Conservation (phyloP, 352 stramenopile species). For the Phytophthora lateralis region DNA sequence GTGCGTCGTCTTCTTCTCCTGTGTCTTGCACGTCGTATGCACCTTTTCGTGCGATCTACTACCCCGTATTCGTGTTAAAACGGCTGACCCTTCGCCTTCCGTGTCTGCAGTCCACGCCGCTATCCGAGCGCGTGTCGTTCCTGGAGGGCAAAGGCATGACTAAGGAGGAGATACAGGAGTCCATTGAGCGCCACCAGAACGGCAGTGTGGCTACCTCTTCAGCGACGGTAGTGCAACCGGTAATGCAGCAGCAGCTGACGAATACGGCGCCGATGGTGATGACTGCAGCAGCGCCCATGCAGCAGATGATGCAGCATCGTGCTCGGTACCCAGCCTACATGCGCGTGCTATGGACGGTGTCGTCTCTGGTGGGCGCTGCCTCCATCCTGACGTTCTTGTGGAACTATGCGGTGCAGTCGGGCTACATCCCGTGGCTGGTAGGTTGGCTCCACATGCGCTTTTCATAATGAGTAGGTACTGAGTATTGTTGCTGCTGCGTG, state of each 20-base stretch:
- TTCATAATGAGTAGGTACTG: background rate
- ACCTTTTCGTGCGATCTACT: background rate
- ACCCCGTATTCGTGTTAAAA: background rate
- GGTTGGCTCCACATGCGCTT: constrained; percentile 4
- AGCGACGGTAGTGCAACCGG: background rate
- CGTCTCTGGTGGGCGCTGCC: constrained; percentile 69
- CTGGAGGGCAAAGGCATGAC: constrained; percentile 84
- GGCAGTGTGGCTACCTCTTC: constrained; percentile 10
- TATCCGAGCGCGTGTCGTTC: constrained; percentile 81
- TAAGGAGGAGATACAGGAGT: constrained; percentile 81
- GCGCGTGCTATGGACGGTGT: constrained; percentile 70
- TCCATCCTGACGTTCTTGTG: constrained; percentile 77
- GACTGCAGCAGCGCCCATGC: constrained; percentile 48
- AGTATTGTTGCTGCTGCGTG: constrained; percentile 3
- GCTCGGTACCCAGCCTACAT: constrained; percentile 60
- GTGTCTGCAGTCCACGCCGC: constrained; percentile 47
- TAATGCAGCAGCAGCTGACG: constrained; percentile 12
- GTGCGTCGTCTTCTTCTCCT: constrained; percentile 20
- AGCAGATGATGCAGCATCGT: constrained; percentile 49
- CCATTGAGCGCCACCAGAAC: constrained; percentile 70
- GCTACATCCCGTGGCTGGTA: constrained; percentile 74
- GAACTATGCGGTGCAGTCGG: constrained; percentile 75
- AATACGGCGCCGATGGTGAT: constrained; percentile 49
- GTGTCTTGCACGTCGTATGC: background rate
- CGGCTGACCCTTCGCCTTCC: background rate